Evolutionary conservation across 768 basidiomycete genomes (phyloP).

Genomic region (Chalciporus sphaerocephalus): DNA sequence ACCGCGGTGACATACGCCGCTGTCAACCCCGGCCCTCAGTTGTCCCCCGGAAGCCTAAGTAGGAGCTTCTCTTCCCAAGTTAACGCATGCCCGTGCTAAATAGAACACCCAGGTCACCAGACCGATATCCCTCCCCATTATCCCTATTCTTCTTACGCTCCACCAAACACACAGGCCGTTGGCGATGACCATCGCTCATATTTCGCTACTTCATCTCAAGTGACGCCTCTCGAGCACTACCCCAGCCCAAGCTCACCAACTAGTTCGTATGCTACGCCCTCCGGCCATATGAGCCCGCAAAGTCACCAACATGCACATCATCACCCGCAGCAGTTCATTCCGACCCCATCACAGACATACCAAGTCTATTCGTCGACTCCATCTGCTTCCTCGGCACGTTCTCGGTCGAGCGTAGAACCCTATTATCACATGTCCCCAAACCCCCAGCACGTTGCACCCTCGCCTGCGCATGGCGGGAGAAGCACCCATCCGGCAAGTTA

Average conservation of each 20-base stretch:
- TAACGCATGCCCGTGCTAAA: constrained; percentile 2
- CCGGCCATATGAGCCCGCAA: constrained; percentile 15
- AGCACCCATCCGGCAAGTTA: constrained; percentile 16
- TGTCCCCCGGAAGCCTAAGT: constrained; percentile 26
- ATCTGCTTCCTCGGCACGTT: constrained; percentile 23
- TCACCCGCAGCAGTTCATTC: constrained; percentile 38
- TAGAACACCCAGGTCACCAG: constrained; percentile 22
- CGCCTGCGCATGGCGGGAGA: constrained; percentile 12
- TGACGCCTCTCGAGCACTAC: constrained; percentile 19
- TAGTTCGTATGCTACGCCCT: constrained; percentile 13
- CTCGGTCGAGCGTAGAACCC: constrained; percentile 33
- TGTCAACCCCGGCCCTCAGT: constrained; percentile 16
- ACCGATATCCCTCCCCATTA: constrained; percentile 13
- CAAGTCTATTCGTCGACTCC: constrained; percentile 32
- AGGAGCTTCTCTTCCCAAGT: not conserved
- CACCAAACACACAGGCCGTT: constrained; percentile 12
- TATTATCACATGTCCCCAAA: constrained; percentile 40
- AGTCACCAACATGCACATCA: constrained; percentile 17
- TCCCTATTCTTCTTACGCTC: constrained; percentile 18
- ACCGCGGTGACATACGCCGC: constrained; percentile 24
- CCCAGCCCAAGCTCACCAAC: constrained; percentile 17
- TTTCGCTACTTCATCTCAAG: constrained; percentile 20
- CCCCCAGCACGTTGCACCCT: constrained; percentile 29
- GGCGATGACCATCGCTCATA: constrained; percentile 25
- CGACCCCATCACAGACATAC: constrained; percentile 45